Percentiles rank a stretch among this genome's conserved stretches.
phyloP scores from a whole-genome alignment of 2,329 filamentous ascomycete species.

The Blastomyces gilchristii region DNA sequence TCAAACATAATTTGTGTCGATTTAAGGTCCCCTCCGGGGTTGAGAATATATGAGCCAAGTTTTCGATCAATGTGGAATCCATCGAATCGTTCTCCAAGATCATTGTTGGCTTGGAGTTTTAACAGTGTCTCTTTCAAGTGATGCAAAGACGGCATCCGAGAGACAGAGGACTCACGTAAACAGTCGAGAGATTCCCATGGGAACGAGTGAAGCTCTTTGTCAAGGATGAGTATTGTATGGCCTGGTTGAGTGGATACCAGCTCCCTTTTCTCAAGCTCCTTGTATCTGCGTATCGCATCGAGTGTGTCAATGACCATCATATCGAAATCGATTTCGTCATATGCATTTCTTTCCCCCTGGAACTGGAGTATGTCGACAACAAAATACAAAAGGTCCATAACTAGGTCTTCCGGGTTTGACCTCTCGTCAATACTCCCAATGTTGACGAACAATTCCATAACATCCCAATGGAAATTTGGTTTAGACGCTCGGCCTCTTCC shows the following conservation, averaged over 20 bases:
- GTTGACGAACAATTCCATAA: conserved; percentile 81
- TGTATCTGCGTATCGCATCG: conserved; percentile 72
- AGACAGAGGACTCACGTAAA: conserved; percentile 67
- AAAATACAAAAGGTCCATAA: conserved; percentile 93
- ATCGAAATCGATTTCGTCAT: conserved; percentile 96
- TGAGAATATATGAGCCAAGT: conserved; percentile 62
- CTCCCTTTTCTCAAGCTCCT: conserved; percentile 36
- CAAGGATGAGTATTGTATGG: conserved; percentile 81
- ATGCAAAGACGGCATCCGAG: conserved; percentile 75
- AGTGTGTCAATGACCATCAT: conserved; percentile 77
- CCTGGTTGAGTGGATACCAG: conserved; percentile 21
- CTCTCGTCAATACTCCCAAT: conserved; percentile 62
- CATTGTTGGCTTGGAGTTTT: conserved; percentile 30
- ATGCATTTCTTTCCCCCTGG: conserved; percentile 89
- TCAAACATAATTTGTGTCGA: conserved; percentile 70
- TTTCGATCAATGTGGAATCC: conserved; percentile 45
- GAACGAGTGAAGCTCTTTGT: conserved; percentile 82
- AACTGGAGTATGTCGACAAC: conserved; percentile 95
- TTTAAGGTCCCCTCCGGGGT: conserved; percentile 73
- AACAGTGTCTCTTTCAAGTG: conserved; percentile 68
- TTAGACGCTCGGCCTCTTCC: conserved; percentile 44
- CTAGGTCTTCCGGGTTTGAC: conserved; percentile 71
- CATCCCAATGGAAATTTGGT: conserved; percentile 51
- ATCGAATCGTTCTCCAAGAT: neutral
- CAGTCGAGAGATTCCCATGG: conserved; percentile 95